Conservation (phyloP, 2,329 filamentous ascomycete species). For the Mycosphaerella arachidis region DNA sequence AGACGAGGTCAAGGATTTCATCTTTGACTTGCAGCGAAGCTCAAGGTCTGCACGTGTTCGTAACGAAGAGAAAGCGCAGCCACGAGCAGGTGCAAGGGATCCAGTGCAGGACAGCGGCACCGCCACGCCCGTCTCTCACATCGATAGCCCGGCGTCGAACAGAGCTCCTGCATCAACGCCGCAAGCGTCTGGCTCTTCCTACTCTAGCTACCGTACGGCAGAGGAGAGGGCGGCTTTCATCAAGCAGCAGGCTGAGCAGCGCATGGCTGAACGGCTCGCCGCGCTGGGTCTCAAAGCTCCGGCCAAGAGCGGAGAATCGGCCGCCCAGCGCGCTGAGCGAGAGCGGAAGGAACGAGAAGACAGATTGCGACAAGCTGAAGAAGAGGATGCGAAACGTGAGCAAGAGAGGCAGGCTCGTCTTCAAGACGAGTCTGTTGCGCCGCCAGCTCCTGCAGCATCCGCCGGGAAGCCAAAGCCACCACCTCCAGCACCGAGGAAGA, state of each 20-base stretch:
- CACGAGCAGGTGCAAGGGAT: slow-evolving; percentile 16
- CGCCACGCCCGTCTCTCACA: slow-evolving; percentile 25
- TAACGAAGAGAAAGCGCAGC: slow-evolving; percentile 48
- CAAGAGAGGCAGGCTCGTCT: slow-evolving; percentile 78
- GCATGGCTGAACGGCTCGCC: slow-evolving; percentile 93
- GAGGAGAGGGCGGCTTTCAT: slow-evolving; percentile 95
- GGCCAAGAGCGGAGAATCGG: slow-evolving; percentile 70
- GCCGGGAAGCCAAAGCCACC: slow-evolving; percentile 47
- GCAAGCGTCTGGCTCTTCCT: slow-evolving; percentile 56
- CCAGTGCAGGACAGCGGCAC: slow-evolving; percentile 27
- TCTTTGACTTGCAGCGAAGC: slow-evolving; percentile 87
- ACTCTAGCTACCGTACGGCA: slow-evolving; percentile 80
- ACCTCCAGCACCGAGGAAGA: slow-evolving; percentile 71
- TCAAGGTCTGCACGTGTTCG: slow-evolving; percentile 71
- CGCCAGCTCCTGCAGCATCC: slow-evolving; percentile 50
- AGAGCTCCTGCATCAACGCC: slow-evolving; percentile 39
- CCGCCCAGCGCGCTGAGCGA: slow-evolving; percentile 79
- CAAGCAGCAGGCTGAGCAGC: slow-evolving; percentile 92
- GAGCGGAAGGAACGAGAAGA: slow-evolving; percentile 84
- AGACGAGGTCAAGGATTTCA: slow-evolving; percentile 95
- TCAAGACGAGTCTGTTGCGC: slow-evolving; percentile 66
- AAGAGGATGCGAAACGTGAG: slow-evolving; percentile 86
- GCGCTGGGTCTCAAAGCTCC: slow-evolving; percentile 86
- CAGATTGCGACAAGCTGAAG: slow-evolving; percentile 82
- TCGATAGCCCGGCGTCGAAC: slow-evolving; percentile 29